Base-by-base conservation (phyloP, 345 rosid species). In the Lepidium aucheri region DNA sequence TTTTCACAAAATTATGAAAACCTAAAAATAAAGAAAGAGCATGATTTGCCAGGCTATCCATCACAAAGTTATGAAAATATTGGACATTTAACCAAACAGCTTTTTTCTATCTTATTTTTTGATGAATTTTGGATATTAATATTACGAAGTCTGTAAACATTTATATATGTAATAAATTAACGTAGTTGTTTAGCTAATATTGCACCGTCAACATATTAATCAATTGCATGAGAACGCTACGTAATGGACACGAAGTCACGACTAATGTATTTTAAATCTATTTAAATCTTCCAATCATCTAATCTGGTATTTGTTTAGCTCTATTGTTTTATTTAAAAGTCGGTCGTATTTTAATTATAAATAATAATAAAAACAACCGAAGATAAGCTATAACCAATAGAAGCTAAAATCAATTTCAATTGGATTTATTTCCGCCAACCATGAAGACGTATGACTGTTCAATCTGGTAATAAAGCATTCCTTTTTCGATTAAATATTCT, bases 391-490 rank as follows among this genome's bases (percentile, higher is more conserved):
- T 0, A 68, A 9, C 55, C 10, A 20, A 52, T 26, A 43, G n/a
- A 34, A 70, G 53, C 46, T 44, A 70, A 54, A 20, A 45, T 28
- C 18, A 47, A 55, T 26, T 38, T 18, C 39, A 47, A 20, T 30
- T 28, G 12, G 41, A 58, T 28, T 61, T 11, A 46, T 71, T 50
- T 55, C 64, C 54, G 64, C 69, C 58, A 14, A 55, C 44, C 65
- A 71, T 38, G 52, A 71, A 71, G 70, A 71, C 75, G 30, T 22
- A 14, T 60, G 59, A 40, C 52, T 69, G 58, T 38, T 67, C 9
- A 55, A 33, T 44, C 36, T 53, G 63, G 28, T 67, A 42, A 53
- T 44, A 56, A 67, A 67, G 56, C 64, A 18, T 51, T 60, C n/a
- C n/a, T 53, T 60, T 60, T 52, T 15, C 12, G 13, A 9, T 40